phyloP scores from a whole-genome alignment of 257 asterid genomes.

The Nicotiana knightiana region DNA sequence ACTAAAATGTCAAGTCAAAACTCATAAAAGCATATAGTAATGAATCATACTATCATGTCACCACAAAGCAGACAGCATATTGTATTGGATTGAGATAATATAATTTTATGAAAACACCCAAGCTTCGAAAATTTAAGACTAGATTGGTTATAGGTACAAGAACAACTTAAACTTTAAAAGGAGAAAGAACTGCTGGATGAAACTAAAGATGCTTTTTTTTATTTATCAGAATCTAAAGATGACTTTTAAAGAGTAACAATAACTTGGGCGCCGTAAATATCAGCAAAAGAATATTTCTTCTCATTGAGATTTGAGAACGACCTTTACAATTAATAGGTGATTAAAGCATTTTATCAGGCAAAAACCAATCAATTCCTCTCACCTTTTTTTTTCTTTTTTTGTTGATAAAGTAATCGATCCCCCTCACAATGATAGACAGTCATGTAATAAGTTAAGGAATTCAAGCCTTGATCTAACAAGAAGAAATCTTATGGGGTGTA shows the following conservation, averaged over 20 bases:
- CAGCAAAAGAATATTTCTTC: background rate
- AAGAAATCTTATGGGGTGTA: background rate
- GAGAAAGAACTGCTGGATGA: background rate
- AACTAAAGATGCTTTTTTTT: background rate
- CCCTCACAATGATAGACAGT: background rate
- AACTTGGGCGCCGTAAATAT: background rate
- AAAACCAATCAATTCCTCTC: background rate
- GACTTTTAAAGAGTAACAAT: background rate
- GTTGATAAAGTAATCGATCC: background rate
- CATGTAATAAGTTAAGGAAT: background rate
- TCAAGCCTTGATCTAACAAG: background rate
- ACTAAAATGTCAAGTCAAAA: constrained; percentile 14
- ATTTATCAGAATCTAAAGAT: background rate
- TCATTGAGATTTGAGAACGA: background rate
- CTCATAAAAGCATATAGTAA: background rate
- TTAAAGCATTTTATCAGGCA: background rate
- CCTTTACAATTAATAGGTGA: background rate
- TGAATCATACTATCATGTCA: background rate
- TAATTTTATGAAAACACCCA: background rate
- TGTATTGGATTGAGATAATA: background rate
- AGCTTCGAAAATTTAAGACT: background rate
- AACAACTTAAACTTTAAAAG: background rate
- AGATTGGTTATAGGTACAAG: background rate
- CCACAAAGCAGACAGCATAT: background rate
- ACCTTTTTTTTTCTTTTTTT: no score